phyloP scores from a whole-genome alignment of 2,329 filamentous ascomycete species.

The Pseudohalonectria lignicola region DNA sequence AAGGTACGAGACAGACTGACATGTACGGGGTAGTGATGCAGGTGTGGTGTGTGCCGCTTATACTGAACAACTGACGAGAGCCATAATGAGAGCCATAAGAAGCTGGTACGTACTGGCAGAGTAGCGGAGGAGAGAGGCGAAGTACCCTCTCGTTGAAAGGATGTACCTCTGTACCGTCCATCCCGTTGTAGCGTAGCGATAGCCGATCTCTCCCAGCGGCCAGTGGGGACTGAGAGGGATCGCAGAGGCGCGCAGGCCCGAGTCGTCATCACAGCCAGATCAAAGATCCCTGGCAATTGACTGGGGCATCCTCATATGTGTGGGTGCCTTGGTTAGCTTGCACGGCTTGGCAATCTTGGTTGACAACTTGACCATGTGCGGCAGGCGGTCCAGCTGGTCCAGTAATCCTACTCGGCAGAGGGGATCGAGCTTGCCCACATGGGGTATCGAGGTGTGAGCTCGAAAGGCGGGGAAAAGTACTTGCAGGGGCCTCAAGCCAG shows the following conservation, averaged over 20 bases:
- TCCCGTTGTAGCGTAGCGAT: background rate
- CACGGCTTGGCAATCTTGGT: no score
- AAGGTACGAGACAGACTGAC: background rate
- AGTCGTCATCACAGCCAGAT: background rate
- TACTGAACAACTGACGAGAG: background rate
- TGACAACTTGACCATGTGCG: no score
- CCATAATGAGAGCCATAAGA: background rate
- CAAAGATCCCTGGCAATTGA: background rate
- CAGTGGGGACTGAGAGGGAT: background rate
- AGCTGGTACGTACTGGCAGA: background rate
- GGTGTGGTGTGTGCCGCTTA: background rate
- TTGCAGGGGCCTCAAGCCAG: no score
- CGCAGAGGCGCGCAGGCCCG: background rate
- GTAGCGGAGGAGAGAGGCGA: background rate
- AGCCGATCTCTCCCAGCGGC: background rate
- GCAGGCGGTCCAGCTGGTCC: background rate
- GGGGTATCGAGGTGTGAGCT: background rate
- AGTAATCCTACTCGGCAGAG: conserved; percentile 1
- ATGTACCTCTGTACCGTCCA: no score
- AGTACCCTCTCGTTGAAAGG: background rate
- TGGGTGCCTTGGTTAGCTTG: no score
- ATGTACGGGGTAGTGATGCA: background rate
- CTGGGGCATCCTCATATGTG: background rate
- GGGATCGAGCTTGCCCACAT: background rate
- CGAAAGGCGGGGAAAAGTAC: background rate